Evolutionary conservation across 1,284 basidiomycete genomes (phyloP), one percentile per base, ranked within the genome.

Genomic region (Cutaneotrichosporon cutaneum): DNA sequence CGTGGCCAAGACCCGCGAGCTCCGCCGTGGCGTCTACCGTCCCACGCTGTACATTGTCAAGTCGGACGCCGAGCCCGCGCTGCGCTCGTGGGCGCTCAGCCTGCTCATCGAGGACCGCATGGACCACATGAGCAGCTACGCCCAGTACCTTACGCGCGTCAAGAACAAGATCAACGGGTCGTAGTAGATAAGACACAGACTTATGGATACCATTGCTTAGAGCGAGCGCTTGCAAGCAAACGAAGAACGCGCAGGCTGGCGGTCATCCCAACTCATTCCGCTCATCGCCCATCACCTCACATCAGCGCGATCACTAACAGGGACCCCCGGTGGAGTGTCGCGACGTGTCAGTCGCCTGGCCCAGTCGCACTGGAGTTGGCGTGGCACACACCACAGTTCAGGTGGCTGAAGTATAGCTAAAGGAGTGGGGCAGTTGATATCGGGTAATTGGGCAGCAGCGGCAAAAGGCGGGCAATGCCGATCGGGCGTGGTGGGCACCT

Each of bases 31-130:
- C 10, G 88, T 90, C 4, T 99, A 98, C 80, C 88, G 89, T 74
- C 92, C 93, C 16, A 92, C 96, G 75, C 82, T 99, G n/a, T 99
- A 98, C 76, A 83, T 99, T 48, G 94, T 98, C 72, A 99, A 99
- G 82, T 94, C 96, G 77, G 96, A 99, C 72, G 95, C 94, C 60
- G 96, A 99, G 80, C 91, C 93, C 2, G 88, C 92, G 54, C 82
- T 99, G 74, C 84, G 94, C 63, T 85, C 93, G 68, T 98, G 94
- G 94, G 96, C 95, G 0, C 84, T 99, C 68, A 94, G 91, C 74
- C 85, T 88, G 76, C 85, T 99, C 71, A 89, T 99, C 71, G 94
- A 99, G 81, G 96, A 99, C 80, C 88, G 96, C 62, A 89, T 92
- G 73, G 96, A 99, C 78, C 88, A 91, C 67, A 84, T 94, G 74